Conservation (phyloP, 495 filamentous ascomycete species). For the Neurospora terricola region DNA sequence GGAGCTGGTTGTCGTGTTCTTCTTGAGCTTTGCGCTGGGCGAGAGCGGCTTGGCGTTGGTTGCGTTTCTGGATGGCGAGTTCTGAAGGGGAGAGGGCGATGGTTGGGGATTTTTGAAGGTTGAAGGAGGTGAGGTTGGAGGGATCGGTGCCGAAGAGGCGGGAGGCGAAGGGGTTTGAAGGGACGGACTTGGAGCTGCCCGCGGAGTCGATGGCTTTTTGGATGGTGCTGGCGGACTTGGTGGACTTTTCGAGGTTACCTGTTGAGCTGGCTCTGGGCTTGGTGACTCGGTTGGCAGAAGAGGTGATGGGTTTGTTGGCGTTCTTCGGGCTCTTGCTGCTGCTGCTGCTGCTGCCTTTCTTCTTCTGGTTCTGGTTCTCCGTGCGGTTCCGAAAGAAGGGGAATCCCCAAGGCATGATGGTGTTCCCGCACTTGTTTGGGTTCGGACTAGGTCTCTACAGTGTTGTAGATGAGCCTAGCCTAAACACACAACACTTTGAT, state of each 20-base stretch:
- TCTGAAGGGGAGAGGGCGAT: background rate
- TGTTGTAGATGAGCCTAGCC: background rate
- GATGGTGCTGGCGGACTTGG: background rate
- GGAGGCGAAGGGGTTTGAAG: background rate
- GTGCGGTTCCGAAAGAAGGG: background rate
- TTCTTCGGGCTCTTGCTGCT: background rate
- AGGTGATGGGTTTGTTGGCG: background rate
- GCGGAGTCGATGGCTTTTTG: background rate
- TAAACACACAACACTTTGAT: background rate
- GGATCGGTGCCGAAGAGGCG: background rate
- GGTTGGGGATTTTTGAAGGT: background rate
- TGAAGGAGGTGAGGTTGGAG: background rate
- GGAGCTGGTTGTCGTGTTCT: constrained; percentile 2
- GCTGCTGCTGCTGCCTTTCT: background rate
- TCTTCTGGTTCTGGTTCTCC: background rate
- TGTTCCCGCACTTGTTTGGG: background rate
- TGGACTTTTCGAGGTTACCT: background rate
- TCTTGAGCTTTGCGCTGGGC: background rate
- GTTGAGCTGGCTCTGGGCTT: background rate
- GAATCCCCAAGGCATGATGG: background rate
- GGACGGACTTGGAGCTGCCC: background rate
- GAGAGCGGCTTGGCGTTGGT: background rate
- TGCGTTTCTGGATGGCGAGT: background rate
- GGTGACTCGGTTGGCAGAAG: background rate
- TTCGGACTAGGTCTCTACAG: background rate